Percentiles rank a stretch among this genome's conserved stretches.
phyloP scores from a whole-genome alignment of 1,139 yeast genomes.

The Candida sanyaensis region DNA sequence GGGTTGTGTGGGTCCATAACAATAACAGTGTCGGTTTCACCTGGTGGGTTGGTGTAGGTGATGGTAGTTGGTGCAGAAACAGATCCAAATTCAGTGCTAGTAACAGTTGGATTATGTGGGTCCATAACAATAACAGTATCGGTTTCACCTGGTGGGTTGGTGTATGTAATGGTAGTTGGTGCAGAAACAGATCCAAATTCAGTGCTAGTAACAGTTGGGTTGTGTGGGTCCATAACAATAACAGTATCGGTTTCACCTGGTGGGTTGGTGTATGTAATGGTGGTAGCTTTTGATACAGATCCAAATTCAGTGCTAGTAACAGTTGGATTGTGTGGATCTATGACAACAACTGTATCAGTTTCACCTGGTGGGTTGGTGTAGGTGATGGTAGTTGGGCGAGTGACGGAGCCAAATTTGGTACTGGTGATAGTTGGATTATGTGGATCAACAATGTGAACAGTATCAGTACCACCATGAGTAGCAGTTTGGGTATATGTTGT shows the following conservation, averaged over 20 bases:
- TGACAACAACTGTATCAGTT: constrained; percentile 16
- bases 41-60: too few species aligned
- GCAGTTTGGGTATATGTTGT: constrained; percentile 10
- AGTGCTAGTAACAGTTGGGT: background rate
- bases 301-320: background rate
- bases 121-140: too few species aligned
- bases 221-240: background rate
- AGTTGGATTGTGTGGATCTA: constrained; percentile 11
- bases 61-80: too few species aligned
- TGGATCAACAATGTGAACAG: constrained; percentile 22
- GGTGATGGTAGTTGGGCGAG: constrained; percentile 5
- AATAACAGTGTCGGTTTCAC: too few species aligned
- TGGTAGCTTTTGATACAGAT: constrained; percentile 12
- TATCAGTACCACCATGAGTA: constrained; percentile 16
- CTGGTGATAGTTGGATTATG: constrained; percentile 4
- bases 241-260: constrained; percentile 12
- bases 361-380: constrained; percentile 9
- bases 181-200: background rate
- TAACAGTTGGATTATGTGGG: too few species aligned
- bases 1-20: too few species aligned
- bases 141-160: too few species aligned
- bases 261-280: constrained; percentile 11
- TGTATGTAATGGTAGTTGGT: too few species aligned
- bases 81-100: too few species aligned
- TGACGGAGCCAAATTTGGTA: background rate